phyloP scores from a whole-genome alignment of 768 basidiomycete genomes.

The Arthromyces matolae region DNA sequence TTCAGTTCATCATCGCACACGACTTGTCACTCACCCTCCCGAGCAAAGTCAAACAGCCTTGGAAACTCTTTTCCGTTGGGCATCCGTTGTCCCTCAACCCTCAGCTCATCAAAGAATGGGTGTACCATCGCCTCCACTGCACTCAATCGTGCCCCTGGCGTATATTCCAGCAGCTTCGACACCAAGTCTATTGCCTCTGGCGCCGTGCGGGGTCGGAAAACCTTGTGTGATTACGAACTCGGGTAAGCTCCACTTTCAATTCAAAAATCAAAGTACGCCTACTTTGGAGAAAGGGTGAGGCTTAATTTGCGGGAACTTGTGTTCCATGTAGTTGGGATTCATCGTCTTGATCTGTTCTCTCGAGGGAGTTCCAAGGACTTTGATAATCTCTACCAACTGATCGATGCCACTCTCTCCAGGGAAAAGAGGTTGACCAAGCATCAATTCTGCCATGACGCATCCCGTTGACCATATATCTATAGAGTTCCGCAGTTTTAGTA shows the following conservation, averaged over 20 bases:
- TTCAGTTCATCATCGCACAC: too few species aligned
- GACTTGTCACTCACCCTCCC: constrained; percentile 65
- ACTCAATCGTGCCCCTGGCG: constrained; percentile 88
- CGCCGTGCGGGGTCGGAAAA: constrained; percentile 96
- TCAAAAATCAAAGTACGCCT: too few species aligned
- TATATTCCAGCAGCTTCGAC: constrained; percentile 93
- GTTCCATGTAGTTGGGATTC: constrained; percentile 99
- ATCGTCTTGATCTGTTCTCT: constrained; percentile 99
- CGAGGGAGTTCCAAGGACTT: constrained; percentile 96
- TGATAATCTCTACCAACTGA: constrained; percentile 99
- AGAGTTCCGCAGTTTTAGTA: constrained; percentile 3
- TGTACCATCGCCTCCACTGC: constrained; percentile 91
- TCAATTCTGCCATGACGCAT: constrained; percentile 99
- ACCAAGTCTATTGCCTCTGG: constrained; percentile 96
- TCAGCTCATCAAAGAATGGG: constrained; percentile 96
- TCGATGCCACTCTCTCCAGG: constrained; percentile 99
- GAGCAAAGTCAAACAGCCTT: constrained; percentile 89
- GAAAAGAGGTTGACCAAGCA: constrained; percentile 98
- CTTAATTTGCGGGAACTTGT: constrained; percentile 99
- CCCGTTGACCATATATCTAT: constrained; percentile 99
- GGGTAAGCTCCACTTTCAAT: too few species aligned
- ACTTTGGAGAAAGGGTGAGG: constrained; percentile 99
- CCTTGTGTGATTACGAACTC: too few species aligned
- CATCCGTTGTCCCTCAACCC: constrained; percentile 87
- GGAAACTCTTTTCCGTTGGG: constrained; percentile 98